Evolutionary conservation across 345 rosid genomes (phyloP).

Genomic region (Acer yangbiense): DNA sequence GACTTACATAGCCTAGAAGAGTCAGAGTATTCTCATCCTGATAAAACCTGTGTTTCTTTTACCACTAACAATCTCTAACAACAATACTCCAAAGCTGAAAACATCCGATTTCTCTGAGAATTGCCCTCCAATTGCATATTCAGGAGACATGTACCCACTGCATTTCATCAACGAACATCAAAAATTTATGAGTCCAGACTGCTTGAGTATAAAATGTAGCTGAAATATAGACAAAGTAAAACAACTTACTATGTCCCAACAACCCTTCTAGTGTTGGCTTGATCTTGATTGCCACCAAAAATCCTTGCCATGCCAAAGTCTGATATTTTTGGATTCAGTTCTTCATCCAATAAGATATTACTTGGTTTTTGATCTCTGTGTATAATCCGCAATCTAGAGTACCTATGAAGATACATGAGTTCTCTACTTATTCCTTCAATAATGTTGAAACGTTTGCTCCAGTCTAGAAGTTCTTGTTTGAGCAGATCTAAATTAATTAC

Average conservation of each 20-base stretch:
- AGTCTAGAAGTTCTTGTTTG: slow-evolving; percentile 31
- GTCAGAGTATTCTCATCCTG: slow-evolving; percentile 24
- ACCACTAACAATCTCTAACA: slow-evolving; percentile 42
- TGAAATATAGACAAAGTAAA: not conserved
- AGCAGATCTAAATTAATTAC: slow-evolving; percentile 23
- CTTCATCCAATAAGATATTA: slow-evolving; percentile 54
- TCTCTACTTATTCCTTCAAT: slow-evolving; percentile 55
- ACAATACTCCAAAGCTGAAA: slow-evolving; percentile 43
- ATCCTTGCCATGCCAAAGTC: slow-evolving; percentile 53
- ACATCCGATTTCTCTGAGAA: slow-evolving; percentile 23
- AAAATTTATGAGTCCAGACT: no score
- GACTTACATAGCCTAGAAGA: slow-evolving; percentile 41
- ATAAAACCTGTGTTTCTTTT: slow-evolving; percentile 34
- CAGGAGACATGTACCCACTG: no score
- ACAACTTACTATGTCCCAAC: slow-evolving; percentile 51
- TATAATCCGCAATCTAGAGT: slow-evolving; percentile 49
- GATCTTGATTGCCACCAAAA: slow-evolving; percentile 39
- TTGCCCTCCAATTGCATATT: not conserved
- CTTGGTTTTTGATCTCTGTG: slow-evolving; percentile 53
- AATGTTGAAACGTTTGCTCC: slow-evolving; percentile 44
- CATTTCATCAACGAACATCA: no score
- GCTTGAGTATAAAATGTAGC: no score
- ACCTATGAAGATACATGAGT: slow-evolving; percentile 47
- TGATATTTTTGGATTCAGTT: slow-evolving; percentile 49
- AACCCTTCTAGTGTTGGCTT: slow-evolving; percentile 45